Evolutionary conservation across 2,329 filamentous ascomycete genomes (phyloP).

Genomic region (Hymenoscyphus scutula): DNA sequence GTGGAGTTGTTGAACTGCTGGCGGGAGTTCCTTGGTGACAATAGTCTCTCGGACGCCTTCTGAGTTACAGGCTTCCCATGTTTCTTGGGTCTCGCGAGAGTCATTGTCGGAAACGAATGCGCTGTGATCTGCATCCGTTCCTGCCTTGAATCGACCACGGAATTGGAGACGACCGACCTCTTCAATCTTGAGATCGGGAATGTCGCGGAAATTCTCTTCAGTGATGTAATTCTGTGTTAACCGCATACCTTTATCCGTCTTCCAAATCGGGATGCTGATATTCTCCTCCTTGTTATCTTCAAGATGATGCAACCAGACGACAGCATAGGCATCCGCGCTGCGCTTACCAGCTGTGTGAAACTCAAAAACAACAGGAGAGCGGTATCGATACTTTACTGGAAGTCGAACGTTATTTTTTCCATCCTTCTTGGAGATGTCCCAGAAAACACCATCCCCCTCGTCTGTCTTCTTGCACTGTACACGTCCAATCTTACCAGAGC

Average conservation of each 20-base stretch:
- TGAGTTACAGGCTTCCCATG: conserved; percentile 86
- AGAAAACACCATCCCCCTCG: conserved; percentile 59
- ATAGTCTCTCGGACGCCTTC: conserved; percentile 76
- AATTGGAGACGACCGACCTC: conserved; percentile 82
- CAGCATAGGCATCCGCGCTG: conserved; percentile 69
- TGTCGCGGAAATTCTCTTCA: conserved; percentile 65
- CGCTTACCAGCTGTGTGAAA: conserved; percentile 71
- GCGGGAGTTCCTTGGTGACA: conserved; percentile 72
- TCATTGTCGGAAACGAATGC: conserved; percentile 83
- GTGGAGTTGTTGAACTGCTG: conserved; percentile 71
- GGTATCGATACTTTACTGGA: conserved; percentile 86
- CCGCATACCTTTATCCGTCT: conserved; percentile 69
- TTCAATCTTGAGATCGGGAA: conserved; percentile 73
- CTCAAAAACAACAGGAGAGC: conserved; percentile 86
- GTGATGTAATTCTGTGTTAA: conserved; percentile 93
- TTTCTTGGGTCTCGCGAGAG: conserved; percentile 87
- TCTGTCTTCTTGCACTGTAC: conserved; percentile 57
- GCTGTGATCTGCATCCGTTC: conserved; percentile 83
- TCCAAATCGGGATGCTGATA: conserved; percentile 90
- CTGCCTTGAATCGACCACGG: conserved; percentile 79
- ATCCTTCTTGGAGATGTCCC: conserved; percentile 51
- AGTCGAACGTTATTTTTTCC: conserved; percentile 60
- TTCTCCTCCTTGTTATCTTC: conserved; percentile 74
- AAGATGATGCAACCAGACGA: conserved; percentile 83
- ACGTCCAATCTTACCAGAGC: conserved; percentile 66